Evolutionary conservation across 352 stramenopile species (phyloP).

Genomic region (Globisporangium rhizosaccharum): DNA sequence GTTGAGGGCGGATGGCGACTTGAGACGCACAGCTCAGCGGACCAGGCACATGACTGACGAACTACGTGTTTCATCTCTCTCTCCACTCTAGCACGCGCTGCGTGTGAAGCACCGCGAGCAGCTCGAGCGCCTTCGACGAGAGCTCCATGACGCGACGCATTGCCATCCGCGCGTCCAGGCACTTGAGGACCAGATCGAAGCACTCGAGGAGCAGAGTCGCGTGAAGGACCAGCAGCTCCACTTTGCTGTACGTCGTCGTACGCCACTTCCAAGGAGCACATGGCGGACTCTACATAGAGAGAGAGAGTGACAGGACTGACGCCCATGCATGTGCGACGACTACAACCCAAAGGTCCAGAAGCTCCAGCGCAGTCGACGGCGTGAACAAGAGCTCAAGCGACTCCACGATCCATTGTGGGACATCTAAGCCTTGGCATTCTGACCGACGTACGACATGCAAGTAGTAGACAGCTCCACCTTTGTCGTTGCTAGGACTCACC

Average conservation of each 20-base stretch:
- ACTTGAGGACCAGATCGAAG: constrained; percentile 33
- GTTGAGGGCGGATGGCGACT: constrained; percentile 13
- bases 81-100: constrained; percentile 38
- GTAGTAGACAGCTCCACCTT: no score
- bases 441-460: background rate
- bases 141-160: constrained; percentile 42
- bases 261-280: background rate
- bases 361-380: constrained; percentile 60
- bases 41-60: background rate
- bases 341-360: constrained; percentile 44
- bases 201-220: constrained; percentile 33
- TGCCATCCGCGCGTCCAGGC: constrained; percentile 40
- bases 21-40: background rate
- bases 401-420: constrained; percentile 73
- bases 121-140: constrained; percentile 28
- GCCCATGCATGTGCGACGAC: background rate
- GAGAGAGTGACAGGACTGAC: constrained; percentile 3
- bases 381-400: constrained; percentile 59
- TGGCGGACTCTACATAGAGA: background rate
- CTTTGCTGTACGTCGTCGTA: constrained; percentile 31
- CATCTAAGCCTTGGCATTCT: constrained; percentile 19
- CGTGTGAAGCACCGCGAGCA: constrained; percentile 41
- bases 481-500: background rate
- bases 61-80: background rate
- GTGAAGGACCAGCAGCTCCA: constrained; percentile 59